A percentile compares a stretch with the other conserved stretches of the same genome.
Conservation (phyloP, 768 basidiomycete species). For the Mycena chlorophos region DNA sequence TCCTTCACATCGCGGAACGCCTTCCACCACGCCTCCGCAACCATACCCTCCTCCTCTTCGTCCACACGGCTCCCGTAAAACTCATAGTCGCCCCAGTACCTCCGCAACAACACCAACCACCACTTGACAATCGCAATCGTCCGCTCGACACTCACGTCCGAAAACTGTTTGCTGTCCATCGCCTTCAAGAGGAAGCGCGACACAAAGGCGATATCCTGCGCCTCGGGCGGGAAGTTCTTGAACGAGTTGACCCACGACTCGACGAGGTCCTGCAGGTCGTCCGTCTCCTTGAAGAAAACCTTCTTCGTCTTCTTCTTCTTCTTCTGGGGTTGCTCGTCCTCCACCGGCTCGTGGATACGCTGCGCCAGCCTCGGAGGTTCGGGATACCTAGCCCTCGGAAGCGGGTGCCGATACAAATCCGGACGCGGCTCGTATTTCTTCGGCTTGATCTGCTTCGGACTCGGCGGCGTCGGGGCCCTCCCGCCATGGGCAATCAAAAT, state of each 20-base stretch:
- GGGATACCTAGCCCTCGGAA: slow-evolving; percentile 55
- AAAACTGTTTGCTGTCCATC: slow-evolving; percentile 53
- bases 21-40: slow-evolving; percentile 80
- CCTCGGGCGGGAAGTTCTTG: slow-evolving; percentile 60
- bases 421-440: slow-evolving; percentile 41
- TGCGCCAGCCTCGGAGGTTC: slow-evolving; percentile 56
- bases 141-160: slow-evolving; percentile 65
- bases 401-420: slow-evolving; percentile 48
- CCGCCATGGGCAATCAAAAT: slow-evolving; percentile 23
- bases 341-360: slow-evolving; percentile 16
- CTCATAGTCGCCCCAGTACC: slow-evolving; percentile 64
- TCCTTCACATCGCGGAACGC: slow-evolving; percentile 70
- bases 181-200: slow-evolving; percentile 69
- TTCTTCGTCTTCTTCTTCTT: slow-evolving; percentile 54
- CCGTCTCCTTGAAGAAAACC: slow-evolving; percentile 58
- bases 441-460: slow-evolving; percentile 58
- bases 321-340: slow-evolving; percentile 32
- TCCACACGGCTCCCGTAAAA: slow-evolving; percentile 37
- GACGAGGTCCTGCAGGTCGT: slow-evolving; percentile 72
- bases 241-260: slow-evolving; percentile 76
- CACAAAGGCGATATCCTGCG: slow-evolving; percentile 75
- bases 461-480: slow-evolving; percentile 37
- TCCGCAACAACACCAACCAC: slow-evolving; percentile 74
- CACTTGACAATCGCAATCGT: slow-evolving; percentile 74
- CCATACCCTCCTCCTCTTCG: slow-evolving; percentile 36